These are phyloP conservation scores for Dichotomocladium elegans DNA, from an alignment of 371 early-diverging fungal species.

Conservation along the genomic window DNA sequence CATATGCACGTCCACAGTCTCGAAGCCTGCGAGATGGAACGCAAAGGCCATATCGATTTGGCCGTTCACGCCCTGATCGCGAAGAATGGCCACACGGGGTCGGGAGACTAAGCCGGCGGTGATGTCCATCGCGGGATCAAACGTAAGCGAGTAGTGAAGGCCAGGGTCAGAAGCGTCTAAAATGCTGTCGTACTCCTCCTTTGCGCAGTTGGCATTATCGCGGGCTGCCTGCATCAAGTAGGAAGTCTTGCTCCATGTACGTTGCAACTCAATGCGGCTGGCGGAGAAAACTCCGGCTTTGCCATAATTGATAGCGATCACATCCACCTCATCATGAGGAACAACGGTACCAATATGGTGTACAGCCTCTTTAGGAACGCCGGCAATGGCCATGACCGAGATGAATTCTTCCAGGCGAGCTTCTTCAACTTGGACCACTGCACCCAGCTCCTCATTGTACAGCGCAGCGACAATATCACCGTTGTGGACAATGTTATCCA, in stretches of 20 bases:
- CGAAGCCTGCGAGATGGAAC: slow-evolving; percentile 90
- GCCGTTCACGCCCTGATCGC: slow-evolving; percentile 97
- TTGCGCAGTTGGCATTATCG: slow-evolving; percentile 86
- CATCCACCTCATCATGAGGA: slow-evolving; percentile 43
- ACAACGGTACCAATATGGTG: slow-evolving; percentile 63
- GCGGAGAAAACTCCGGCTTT: slow-evolving; percentile 37
- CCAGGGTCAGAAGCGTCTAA: slow-evolving; percentile 75
- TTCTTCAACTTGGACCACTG: slow-evolving; percentile 81
- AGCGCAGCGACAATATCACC: slow-evolving; percentile 64
- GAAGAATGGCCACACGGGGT: slow-evolving; percentile 89
- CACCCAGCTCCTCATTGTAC: slow-evolving; percentile 96
- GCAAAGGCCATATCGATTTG: slow-evolving; percentile 93
- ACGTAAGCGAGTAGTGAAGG: slow-evolving; percentile 71
- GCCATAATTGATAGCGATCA: slow-evolving; percentile 38
- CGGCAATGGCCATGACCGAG: slow-evolving; percentile 42
- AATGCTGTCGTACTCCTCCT: slow-evolving; percentile 75
- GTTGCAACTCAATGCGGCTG: slow-evolving; percentile 67
- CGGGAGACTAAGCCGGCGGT: slow-evolving; percentile 22
- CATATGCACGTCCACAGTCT: slow-evolving; percentile 95
- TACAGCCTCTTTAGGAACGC: slow-evolving; percentile 54
- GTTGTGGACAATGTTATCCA: slow-evolving; percentile 43
- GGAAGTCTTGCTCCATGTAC: slow-evolving; percentile 88
- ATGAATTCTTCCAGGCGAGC: slow-evolving; percentile 55
- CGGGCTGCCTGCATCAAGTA: slow-evolving; percentile 85
- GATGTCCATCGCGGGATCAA: slow-evolving; percentile 60